A percentile compares a stretch with the other conserved stretches of the same genome.
Conservation (phyloP, 2,329 filamentous ascomycete genomes). For the Alternaria postmessia region DNA sequence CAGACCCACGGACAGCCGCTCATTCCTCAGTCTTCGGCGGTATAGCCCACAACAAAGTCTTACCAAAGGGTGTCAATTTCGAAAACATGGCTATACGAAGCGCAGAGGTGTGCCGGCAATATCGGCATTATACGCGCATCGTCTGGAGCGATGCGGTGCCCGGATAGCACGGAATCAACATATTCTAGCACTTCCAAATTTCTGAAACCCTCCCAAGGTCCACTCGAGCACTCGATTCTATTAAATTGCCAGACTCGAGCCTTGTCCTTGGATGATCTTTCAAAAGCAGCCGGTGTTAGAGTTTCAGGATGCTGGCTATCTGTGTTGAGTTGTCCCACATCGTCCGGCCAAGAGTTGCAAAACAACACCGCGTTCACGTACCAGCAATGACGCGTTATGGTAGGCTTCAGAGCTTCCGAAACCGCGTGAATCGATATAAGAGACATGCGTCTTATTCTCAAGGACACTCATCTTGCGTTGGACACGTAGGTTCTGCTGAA, state of each 20-base stretch:
- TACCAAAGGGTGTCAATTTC: no score
- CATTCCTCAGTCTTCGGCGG: not conserved
- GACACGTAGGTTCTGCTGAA: not conserved
- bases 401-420: not conserved
- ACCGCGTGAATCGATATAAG: not conserved
- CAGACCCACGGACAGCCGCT: not conserved
- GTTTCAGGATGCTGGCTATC: not conserved
- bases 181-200: not conserved
- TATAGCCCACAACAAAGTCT: not conserved
- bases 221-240: not conserved
- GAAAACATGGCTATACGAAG: not conserved
- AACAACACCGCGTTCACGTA: not conserved
- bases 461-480: not conserved
- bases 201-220: not conserved
- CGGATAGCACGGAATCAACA: not conserved
- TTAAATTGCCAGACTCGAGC: not conserved
- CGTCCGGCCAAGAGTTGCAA: not conserved
- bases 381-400: not conserved
- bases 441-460: not conserved
- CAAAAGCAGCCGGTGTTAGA: not conserved
- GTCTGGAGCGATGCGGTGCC: not conserved
- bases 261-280: not conserved
- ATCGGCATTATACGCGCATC: not conserved
- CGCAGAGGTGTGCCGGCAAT: not conserved
- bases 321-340: not conserved